Evolutionary conservation across 371 early-diverging fungal species (phyloP).

Genomic region (Chytridiales sp.): DNA sequence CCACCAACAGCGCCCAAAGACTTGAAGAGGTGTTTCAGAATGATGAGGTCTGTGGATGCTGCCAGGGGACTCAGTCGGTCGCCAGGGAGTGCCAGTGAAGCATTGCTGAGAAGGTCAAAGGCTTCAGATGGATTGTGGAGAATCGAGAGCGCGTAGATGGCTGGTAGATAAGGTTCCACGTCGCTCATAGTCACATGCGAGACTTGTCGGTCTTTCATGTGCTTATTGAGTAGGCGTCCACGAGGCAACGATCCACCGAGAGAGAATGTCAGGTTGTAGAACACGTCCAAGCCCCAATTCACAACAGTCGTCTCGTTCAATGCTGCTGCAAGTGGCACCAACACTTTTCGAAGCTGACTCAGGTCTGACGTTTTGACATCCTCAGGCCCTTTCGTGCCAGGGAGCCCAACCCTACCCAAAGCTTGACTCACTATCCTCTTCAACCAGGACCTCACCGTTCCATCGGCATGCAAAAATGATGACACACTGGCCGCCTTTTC

Average conservation of each 20-base stretch:
- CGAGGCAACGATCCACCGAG: no score
- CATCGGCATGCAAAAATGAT: conserved; percentile 7
- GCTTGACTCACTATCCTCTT: no score
- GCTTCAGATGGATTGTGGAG: neutral
- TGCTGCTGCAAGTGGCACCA: conserved; percentile 8
- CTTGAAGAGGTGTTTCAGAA: neutral
- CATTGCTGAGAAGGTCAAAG: neutral
- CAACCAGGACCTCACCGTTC: no score
- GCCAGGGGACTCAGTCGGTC: neutral
- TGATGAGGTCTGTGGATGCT: neutral
- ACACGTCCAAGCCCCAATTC: neutral
- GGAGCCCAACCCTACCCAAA: no score
- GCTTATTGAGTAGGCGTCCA: neutral
- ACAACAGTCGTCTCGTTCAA: neutral
- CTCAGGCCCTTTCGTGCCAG: neutral
- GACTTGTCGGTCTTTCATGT: neutral
- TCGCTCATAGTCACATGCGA: conserved; percentile 8
- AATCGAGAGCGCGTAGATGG: conserved; percentile 4
- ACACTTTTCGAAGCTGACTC: neutral
- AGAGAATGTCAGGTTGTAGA: conserved; percentile 1
- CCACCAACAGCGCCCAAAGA: neutral
- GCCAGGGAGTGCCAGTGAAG: conserved; percentile 6
- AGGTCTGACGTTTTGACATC: neutral
- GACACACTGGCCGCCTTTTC: conserved; percentile 4
- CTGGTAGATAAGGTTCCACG: neutral